Conservation (phyloP, 148 eudicot species). For the Chenopodium album region DNA sequence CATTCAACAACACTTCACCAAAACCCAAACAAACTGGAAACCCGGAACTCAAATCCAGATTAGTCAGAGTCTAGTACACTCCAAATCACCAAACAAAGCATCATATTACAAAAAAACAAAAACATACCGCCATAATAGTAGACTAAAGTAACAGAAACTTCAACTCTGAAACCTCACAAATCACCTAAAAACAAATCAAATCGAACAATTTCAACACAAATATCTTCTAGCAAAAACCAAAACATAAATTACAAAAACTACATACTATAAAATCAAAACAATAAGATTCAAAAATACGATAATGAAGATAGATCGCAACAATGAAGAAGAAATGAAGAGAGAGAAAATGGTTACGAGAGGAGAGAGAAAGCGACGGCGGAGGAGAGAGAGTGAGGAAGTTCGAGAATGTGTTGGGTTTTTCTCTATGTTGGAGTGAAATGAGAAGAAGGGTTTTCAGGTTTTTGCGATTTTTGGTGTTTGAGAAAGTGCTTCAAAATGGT, state of each 20-base stretch:
- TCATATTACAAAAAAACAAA: neutral
- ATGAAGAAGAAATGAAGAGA: neutral
- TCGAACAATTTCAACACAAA: neutral
- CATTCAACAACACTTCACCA: too few species aligned
- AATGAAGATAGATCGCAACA: constrained; percentile 9
- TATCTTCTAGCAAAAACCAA: neutral
- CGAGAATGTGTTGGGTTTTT: neutral
- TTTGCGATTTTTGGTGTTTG: constrained; percentile 11
- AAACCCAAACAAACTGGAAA: neutral
- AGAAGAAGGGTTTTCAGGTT: neutral
- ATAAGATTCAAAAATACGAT: neutral
- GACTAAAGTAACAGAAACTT: neutral
- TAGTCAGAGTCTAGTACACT: neutral
- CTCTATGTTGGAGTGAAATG: neutral
- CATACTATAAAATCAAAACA: too few species aligned
- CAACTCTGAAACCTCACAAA: neutral
- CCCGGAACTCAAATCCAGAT: neutral
- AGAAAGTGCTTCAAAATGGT: neutral
- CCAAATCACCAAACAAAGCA: neutral
- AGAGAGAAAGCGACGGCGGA: constrained; percentile 12
- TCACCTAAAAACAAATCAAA: constrained; percentile 15
- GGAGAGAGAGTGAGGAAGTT: constrained; percentile 11
- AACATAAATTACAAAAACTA: too few species aligned
- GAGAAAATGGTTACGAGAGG: neutral
- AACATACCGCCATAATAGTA: constrained; percentile 32